Base-by-base conservation (phyloP, 2,329 filamentous ascomycete species). In the Penicillium brasilianum region DNA sequence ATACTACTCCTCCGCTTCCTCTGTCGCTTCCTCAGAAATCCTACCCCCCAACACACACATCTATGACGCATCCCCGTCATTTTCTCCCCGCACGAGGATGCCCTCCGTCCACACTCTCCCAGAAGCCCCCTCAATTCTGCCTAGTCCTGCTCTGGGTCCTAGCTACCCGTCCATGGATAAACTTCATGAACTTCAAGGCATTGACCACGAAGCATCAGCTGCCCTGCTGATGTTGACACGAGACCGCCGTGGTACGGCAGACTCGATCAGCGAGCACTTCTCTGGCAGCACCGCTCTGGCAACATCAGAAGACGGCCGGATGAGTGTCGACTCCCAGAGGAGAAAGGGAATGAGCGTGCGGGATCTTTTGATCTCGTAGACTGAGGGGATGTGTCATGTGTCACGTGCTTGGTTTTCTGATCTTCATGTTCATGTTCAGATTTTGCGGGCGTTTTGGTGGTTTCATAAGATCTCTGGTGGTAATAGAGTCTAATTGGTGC, bases 171-270 rank as follows among this genome's bases (percentile, higher is more conserved):
- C 66, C 18, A 66, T 65, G 55, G 62, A 63, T n/a, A 68, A 68
- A 25, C 43, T 68, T 58, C 71, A 63, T 28, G 66, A 69, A 22
- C 52, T 70, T 16, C 68, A 68, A 51, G 66, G 68, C 3, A 64
- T 90, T 39, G 89, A 92, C 64, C 89, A 93, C 62, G 92, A 95
- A 74, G 93, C 92, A 1, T 95, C 92, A 8, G 89, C 92, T 13
- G 93, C 93, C 3, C 76, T 97, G 68, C 77, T 97, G 74, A 96
- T 97, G 93, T 81, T 97, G 61, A 96, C 93, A 67, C 87, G 84
- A 57, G 92, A 95, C 74, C 85, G 91, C 43, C 83, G 91, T 37
- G 83, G 82, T 39, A 80, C 78, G 4, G 69, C 73, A 1, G 69
- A 74, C 63, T 74, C 73, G 8, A 66, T 71, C 8, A 70, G 60